Evolutionary conservation across 2,329 filamentous ascomycete species (phyloP), one percentile per base, ranked within the genome.

Genomic region (Chaetomiaceae sp.): DNA sequence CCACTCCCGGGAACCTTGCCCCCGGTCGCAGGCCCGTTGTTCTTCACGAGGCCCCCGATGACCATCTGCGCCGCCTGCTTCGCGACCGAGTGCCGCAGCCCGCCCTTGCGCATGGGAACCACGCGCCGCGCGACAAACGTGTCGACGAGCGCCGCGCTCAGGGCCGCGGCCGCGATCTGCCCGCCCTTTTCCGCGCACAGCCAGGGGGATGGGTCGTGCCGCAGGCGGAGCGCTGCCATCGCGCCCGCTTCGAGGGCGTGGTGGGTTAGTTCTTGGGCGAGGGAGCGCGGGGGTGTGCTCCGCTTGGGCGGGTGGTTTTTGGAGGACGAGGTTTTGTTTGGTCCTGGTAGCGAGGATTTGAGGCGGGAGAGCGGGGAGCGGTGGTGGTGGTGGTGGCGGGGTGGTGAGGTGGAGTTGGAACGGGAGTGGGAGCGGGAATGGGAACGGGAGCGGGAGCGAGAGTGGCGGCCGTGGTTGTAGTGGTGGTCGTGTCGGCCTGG

Each of bases 41-140:
- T 38, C 13, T 29, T 20, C 44, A 58, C 49, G 34, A 60, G 36
- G 11, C 62, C 64, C 21, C 62, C 64, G 27, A 62, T 55, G 16
- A 58, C 58, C 32, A 64, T 61, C 53, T 64, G 61, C 56, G 64
- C 63, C 38, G 61, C 61, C 54, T 59, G 59, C 47, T 52, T 51
- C 40, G 59, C 57, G 13, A 60, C 36, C 13, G 53, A 52, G 34
- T 63, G 60, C 20, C 56, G 41, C 25, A 63, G 30, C 20, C 60
- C 59, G 21, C 61, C 61, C 53, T 62, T 63, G 4, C 56, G 37
- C 33, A 58, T 53, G n/a, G 60, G 60, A n/a, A n/a, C n/a, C 5
- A 58, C 50, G n/a, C 46, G 54, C 29, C 54, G 47, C 25, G 62
- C 61, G 34, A 63, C 57, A 16, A 61, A 60, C 0, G 59, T 61